Percentiles rank a stretch among this genome's conserved stretches.
Conservation (phyloP, 768 basidiomycete species). For the Russula olivacea region DNA sequence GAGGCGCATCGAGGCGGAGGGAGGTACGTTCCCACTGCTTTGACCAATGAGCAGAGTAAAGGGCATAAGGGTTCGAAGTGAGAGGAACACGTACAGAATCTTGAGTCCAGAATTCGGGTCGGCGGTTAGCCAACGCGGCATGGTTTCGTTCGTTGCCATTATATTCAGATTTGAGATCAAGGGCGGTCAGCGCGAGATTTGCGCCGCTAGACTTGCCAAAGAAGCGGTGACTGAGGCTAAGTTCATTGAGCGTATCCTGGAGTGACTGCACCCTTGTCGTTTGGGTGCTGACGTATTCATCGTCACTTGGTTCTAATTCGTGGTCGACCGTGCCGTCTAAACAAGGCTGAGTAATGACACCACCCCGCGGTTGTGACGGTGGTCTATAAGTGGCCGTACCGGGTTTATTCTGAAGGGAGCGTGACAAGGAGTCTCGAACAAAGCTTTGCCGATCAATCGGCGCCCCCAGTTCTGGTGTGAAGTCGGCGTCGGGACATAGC, state of each 20-base stretch:
- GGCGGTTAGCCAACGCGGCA: slow-evolving; percentile 30
- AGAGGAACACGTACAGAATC: slow-evolving; percentile 37
- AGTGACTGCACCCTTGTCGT: slow-evolving; percentile 26
- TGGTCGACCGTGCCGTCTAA: slow-evolving; percentile 3
- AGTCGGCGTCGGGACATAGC: slow-evolving; percentile 61
- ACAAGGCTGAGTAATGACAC: not conserved
- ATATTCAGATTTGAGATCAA: slow-evolving; percentile 40
- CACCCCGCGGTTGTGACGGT: not conserved
- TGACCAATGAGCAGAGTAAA: not conserved
- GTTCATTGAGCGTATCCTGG: slow-evolving; percentile 30
- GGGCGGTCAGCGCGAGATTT: slow-evolving; percentile 38
- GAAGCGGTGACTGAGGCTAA: slow-evolving; percentile 33
- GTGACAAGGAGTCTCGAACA: slow-evolving; percentile 21
- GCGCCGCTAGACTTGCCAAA: slow-evolving; percentile 42
- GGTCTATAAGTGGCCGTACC: slow-evolving; percentile 10
- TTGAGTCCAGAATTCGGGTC: slow-evolving; percentile 46
- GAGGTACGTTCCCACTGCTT: slow-evolving; percentile 19
- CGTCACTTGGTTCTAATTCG: slow-evolving; percentile 22
- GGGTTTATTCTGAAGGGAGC: slow-evolving; percentile 17
- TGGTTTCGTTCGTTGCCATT: slow-evolving; percentile 24
- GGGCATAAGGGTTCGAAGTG: not conserved
- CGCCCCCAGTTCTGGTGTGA: slow-evolving; percentile 52
- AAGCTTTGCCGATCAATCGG: slow-evolving; percentile 38
- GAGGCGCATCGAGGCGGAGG: not conserved
- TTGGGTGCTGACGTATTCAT: slow-evolving; percentile 29